phyloP scores from a whole-genome alignment of 495 filamentous ascomycete genomes.

The Podospora appendiculata region DNA sequence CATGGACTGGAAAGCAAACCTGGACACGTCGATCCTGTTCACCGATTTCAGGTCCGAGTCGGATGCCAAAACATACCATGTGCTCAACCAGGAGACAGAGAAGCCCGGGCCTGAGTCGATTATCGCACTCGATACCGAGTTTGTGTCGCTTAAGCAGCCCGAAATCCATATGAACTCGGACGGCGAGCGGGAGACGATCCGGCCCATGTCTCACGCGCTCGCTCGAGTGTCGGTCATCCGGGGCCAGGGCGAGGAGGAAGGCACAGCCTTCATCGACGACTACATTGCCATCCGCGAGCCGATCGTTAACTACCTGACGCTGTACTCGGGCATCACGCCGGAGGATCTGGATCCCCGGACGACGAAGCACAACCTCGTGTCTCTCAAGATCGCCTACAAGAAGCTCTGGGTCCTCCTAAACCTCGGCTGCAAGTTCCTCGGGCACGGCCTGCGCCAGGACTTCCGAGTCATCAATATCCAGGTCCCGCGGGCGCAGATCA shows the following conservation, averaged over 20 bases:
- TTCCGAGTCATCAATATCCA: constrained; percentile 98
- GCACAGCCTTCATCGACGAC: constrained; percentile 89
- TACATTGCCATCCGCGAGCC: constrained; percentile 86
- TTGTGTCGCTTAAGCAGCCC: constrained; percentile 80
- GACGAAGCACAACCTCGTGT: constrained; percentile 72
- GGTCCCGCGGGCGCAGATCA: constrained; percentile 81
- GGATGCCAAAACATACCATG: constrained; percentile 41
- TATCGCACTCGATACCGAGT: constrained; percentile 91
- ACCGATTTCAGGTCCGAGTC: constrained; percentile 42
- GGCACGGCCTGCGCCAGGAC: constrained; percentile 85
- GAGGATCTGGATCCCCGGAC: constrained; percentile 71
- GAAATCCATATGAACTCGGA: constrained; percentile 92
- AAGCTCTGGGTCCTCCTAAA: constrained; percentile 96
- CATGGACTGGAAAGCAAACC: constrained; percentile 71
- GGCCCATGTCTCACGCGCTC: constrained; percentile 75
- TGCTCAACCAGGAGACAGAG: constrained; percentile 57
- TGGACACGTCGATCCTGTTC: constrained; percentile 81
- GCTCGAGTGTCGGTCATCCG: constrained; percentile 84
- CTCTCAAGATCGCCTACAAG: constrained; percentile 89
- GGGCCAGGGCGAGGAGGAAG: constrained; percentile 65
- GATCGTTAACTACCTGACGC: constrained; percentile 93
- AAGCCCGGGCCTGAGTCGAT: constrained; percentile 61
- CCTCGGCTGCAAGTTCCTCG: constrained; percentile 86
- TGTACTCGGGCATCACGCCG: constrained; percentile 80
- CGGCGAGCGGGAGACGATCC: constrained; percentile 75